phyloP scores from a whole-genome alignment of 1,284 basidiomycete genomes.

The Pyrrhoderma lamaoense region DNA sequence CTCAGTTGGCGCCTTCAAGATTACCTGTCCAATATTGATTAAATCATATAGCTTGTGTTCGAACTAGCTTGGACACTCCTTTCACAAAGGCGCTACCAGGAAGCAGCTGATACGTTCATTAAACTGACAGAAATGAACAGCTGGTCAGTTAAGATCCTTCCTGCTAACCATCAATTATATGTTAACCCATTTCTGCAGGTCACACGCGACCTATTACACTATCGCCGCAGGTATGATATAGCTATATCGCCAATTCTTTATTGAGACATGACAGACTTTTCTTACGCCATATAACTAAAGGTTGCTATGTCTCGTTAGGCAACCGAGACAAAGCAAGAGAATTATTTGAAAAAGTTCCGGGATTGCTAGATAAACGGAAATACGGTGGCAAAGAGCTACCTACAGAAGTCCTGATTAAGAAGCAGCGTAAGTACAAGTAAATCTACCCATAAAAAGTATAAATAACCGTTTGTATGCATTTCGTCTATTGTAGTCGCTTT shows the following conservation, averaged over 20 bases:
- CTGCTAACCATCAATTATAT: background rate
- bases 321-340: conserved; percentile 47
- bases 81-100: conserved; percentile 54
- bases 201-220: conserved; percentile 70
- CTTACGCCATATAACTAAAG: conserved; percentile 27
- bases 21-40: too few species aligned
- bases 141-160: conserved; percentile 38
- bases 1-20: too few species aligned
- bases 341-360: conserved; percentile 56
- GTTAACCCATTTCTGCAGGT: conserved; percentile 35
- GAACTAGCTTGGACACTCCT: conserved; percentile 73
- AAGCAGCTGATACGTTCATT: conserved; percentile 60
- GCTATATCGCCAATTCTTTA: too few species aligned
- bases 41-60: conserved; percentile 49
- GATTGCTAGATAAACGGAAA: conserved; percentile 50
- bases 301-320: conserved; percentile 52
- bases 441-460: too few species aligned
- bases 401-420: conserved; percentile 68
- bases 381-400: conserved; percentile 62
- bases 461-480: background rate
- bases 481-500: conserved; percentile 46
- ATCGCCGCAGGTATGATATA: conserved; percentile 52
- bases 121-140: conserved; percentile 58
- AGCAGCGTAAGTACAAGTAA: conserved; percentile 43
- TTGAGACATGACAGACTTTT: background rate